Evolutionary conservation across 768 basidiomycete genomes (phyloP).

Genomic region (Leucosporidium creatinivorum): DNA sequence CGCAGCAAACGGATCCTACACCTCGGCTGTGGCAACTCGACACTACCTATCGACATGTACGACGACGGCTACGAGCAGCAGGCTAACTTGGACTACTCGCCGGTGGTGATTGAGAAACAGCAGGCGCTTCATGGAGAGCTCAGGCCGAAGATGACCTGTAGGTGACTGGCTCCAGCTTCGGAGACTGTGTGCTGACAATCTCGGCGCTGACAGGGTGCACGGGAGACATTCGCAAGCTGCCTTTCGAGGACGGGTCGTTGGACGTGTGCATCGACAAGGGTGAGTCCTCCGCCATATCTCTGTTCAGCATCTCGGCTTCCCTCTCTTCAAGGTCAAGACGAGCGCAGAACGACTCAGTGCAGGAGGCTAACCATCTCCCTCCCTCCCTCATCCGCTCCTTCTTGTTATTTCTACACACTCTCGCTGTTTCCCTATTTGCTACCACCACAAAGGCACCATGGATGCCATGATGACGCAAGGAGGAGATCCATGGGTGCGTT

Average conservation of each 20-base stretch:
- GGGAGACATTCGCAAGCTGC: constrained; percentile 69
- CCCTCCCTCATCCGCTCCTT: too few relatives aligned
- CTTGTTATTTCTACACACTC: too few relatives aligned
- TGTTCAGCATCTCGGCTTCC: too few relatives aligned
- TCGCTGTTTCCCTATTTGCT: too few relatives aligned
- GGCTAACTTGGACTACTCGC: constrained; percentile 75
- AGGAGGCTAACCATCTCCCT: too few relatives aligned
- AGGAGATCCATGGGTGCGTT: constrained; percentile 58
- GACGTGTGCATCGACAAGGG: constrained; percentile 75
- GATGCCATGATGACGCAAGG: constrained; percentile 81
- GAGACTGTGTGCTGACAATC: neutral
- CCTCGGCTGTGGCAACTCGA: constrained; percentile 72
- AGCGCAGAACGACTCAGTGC: too few relatives aligned
- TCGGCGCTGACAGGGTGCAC: constrained; percentile 47
- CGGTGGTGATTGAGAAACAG: constrained; percentile 68
- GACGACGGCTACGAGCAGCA: constrained; percentile 76
- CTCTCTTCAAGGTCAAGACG: too few relatives aligned
- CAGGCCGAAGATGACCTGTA: constrained; percentile 64
- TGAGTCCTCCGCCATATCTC: too few relatives aligned
- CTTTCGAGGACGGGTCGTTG: constrained; percentile 56
- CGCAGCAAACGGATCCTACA: constrained; percentile 60
- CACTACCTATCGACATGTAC: constrained; percentile 58
- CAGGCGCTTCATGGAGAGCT: constrained; percentile 45
- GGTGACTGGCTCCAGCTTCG: neutral
- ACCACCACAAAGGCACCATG: constrained; percentile 56